Evolutionary conservation across 371 early-diverging fungal genomes (phyloP), one percentile per base, ranked within the genome.

Genomic region (Capniomyces stellatus): DNA sequence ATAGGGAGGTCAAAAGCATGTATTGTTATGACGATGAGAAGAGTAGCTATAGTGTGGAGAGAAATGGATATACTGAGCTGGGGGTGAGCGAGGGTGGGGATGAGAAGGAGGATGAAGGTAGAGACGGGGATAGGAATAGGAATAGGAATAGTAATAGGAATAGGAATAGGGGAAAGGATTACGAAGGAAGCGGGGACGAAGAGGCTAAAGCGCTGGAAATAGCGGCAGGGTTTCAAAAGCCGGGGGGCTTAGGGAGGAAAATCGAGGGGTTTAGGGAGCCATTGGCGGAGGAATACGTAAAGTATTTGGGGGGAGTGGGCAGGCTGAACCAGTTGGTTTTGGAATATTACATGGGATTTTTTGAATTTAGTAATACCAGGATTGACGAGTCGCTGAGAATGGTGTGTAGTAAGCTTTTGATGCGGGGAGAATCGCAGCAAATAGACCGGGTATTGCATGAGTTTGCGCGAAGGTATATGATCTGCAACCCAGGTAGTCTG

Each of bases 351-450:
- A 83, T 92, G 74, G 55, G 74, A 15, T 67, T 73, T 55, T 87
- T 81, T 67, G 78, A 84, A 44, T 91, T 91, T 61, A 42, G 61
- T 1, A 75, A 72, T 18, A 63, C 74, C 62, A 64, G 77, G 29
- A 64, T 92, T n/a, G 92, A 92, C 52, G 71, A 74, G 53, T 84
- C 85, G 18, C 84, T 92, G 55, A 74, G 92, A 69, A 68, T 46
- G 18, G 64, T 92, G 41, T 88, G 89, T 54, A 71, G 74, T 22
- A 80, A 85, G 29, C 69, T 92, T 2, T 78, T 79, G 22, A 70
- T 94, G 56, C 83, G 81, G 44, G 95, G 87, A 15, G 95, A 94
- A 66, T 81, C 92, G 3, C 95, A 94, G 65, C 78, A 82, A 54
- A 82, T 91, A 28, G 92, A 89, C 64, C 78, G 93, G 21, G 81